These are phyloP conservation scores for Paracoccidioides brasiliensis DNA, from an alignment of 2,329 filamentous ascomycete species.

Conservation along the genomic window DNA sequence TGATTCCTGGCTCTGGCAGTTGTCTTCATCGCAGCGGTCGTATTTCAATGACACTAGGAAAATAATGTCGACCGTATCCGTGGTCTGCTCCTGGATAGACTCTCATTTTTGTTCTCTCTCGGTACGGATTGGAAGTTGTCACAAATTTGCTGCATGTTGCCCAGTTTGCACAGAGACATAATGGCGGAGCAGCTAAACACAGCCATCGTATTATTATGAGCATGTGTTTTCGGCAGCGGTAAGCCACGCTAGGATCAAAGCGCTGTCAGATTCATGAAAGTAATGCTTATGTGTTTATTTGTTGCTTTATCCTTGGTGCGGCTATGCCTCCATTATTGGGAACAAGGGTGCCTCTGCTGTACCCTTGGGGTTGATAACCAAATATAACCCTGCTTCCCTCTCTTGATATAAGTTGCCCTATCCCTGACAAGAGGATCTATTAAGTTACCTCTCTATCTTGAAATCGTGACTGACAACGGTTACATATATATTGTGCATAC, in stretches of 20 bases:
- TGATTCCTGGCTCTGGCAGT: not conserved
- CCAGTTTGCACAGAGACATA: not conserved
- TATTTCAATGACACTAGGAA: not conserved
- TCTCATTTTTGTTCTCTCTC: not conserved
- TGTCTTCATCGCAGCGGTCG: not conserved
- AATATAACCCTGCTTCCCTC: not conserved
- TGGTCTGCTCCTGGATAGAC: not conserved
- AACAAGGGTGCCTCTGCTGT: no score
- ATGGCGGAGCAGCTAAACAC: constrained; percentile 2
- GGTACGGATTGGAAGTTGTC: not conserved
- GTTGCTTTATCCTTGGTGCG: not conserved
- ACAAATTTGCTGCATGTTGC: not conserved
- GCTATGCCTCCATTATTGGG: no score
- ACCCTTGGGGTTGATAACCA: no score
- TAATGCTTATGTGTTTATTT: not conserved
- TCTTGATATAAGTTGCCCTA: not conserved
- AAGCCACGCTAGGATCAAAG: not conserved
- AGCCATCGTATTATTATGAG: not conserved
- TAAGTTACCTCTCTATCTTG: not conserved
- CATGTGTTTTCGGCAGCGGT: not conserved
- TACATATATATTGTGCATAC: not conserved
- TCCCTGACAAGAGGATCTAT: not conserved
- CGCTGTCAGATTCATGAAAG: not conserved
- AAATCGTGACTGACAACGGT: not conserved
- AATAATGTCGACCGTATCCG: constrained; percentile 1